Evolutionary conservation across 1,284 basidiomycete genomes (phyloP).

Genomic region (Trametes polyzona): DNA sequence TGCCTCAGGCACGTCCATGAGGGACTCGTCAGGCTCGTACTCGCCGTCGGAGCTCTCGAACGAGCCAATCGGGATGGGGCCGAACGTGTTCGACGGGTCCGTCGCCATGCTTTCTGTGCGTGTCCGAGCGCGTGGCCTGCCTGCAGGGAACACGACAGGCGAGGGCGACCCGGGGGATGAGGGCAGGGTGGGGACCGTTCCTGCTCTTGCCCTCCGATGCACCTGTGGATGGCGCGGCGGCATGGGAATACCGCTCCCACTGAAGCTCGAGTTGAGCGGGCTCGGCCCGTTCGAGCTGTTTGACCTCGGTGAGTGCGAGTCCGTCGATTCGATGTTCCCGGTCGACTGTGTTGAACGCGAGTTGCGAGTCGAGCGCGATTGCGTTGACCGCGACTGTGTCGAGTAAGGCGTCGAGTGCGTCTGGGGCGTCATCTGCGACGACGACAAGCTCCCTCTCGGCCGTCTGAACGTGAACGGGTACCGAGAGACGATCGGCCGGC

Average conservation of each 20-base stretch:
- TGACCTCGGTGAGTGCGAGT: conserved; percentile 54
- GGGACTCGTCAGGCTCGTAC: conserved; percentile 41
- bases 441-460: conserved; percentile 49
- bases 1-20: conserved; percentile 56
- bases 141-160: conserved; percentile 47
- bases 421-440: conserved; percentile 39
- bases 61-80: conserved; percentile 36
- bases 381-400: conserved; percentile 42
- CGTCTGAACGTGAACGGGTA: conserved; percentile 73
- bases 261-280: conserved; percentile 38
- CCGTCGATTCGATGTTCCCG: conserved; percentile 58
- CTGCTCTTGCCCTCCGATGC: conserved; percentile 48
- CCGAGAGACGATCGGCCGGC: conserved; percentile 69
- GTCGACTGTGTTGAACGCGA: conserved; percentile 60
- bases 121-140: conserved; percentile 39
- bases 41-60: conserved; percentile 43
- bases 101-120: conserved; percentile 50
- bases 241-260: conserved; percentile 62
- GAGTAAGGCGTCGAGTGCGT: conserved; percentile 47
- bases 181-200: conserved; percentile 51
- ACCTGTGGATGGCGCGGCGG: conserved; percentile 65
- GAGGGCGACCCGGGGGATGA: conserved; percentile 50
- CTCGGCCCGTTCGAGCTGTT: conserved; percentile 36
- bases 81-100: conserved; percentile 40
- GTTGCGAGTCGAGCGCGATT: conserved; percentile 45